A percentile compares a stretch with the other conserved stretches of the same genome.
Evolutionary conservation across 768 basidiomycete species (phyloP).

Genomic region (Hygrocybe punicea): DNA sequence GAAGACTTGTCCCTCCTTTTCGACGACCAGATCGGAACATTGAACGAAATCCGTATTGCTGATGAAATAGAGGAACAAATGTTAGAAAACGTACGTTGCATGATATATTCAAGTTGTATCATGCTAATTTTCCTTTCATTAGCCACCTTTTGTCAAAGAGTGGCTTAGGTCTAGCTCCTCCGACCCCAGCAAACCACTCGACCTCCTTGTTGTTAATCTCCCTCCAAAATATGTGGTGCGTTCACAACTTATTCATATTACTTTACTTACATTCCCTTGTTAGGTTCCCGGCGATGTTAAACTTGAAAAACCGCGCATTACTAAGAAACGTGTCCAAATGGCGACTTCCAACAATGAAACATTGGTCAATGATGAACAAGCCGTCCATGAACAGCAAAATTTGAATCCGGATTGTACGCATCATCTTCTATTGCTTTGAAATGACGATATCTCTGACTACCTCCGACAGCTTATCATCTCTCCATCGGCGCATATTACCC

Average conservation of each 20-base stretch:
- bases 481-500: constrained; percentile 5
- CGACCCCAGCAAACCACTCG: not conserved
- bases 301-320: too few relatives aligned
- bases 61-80: not conserved
- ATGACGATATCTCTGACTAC: too few relatives aligned
- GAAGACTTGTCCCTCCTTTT: not conserved
- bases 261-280: too few relatives aligned
- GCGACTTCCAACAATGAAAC: too few relatives aligned
- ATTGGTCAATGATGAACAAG: too few relatives aligned
- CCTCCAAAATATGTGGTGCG: not conserved
- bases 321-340: too few relatives aligned
- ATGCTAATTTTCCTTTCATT: not conserved
- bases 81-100: not conserved
- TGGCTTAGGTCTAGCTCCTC: not conserved
- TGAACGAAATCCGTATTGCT: constrained; percentile 5
- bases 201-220: not conserved
- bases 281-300: too few relatives aligned
- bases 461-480: too few relatives aligned
- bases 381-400: too few relatives aligned
- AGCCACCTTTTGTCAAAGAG: not conserved
- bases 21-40: constrained; percentile 8
- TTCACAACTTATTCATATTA: too few relatives aligned
- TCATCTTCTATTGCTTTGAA: too few relatives aligned
- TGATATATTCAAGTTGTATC: not conserved
- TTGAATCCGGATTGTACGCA: too few relatives aligned